These are phyloP conservation scores for Pythium folliculosum DNA, from an alignment of 352 stramenopile species.

Conservation along the genomic window DNA sequence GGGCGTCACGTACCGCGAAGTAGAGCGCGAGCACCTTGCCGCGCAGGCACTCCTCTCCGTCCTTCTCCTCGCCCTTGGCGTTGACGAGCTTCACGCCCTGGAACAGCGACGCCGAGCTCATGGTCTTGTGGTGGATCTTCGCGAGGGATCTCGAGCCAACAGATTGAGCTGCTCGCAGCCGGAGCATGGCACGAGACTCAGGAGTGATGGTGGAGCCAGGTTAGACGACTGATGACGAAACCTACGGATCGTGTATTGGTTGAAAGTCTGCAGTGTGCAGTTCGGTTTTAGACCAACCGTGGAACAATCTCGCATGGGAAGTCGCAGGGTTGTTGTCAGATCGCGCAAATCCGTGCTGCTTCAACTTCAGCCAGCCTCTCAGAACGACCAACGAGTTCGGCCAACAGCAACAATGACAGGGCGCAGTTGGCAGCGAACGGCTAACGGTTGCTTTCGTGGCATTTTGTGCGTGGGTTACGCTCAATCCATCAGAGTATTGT, in stretches of 20 bases:
- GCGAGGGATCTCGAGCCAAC: conserved; percentile 14
- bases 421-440: too few relatives aligned
- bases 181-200: conserved; percentile 4
- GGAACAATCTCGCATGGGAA: background rate
- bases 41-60: conserved; percentile 45
- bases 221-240: conserved; percentile 6
- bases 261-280: background rate
- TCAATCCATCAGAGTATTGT: too few relatives aligned
- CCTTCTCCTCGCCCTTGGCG: conserved; percentile 44
- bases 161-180: conserved; percentile 17
- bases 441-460: too few relatives aligned
- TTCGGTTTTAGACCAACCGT: too few relatives aligned
- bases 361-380: conserved; percentile 17
- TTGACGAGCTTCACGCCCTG: conserved; percentile 59
- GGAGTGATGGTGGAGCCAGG: conserved; percentile 13
- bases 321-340: conserved; percentile 1
- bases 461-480: too few relatives aligned
- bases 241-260: background rate
- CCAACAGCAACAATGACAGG: too few relatives aligned
- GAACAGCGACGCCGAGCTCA: conserved; percentile 44
- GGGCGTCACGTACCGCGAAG: conserved; percentile 52
- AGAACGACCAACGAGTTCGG: background rate
- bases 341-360: conserved; percentile 14
- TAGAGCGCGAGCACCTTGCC: conserved; percentile 73
- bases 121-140: conserved; percentile 22